These are phyloP conservation scores for Camelina laxa DNA, from an alignment of 345 rosid genomes.

Conservation along the genomic window DNA sequence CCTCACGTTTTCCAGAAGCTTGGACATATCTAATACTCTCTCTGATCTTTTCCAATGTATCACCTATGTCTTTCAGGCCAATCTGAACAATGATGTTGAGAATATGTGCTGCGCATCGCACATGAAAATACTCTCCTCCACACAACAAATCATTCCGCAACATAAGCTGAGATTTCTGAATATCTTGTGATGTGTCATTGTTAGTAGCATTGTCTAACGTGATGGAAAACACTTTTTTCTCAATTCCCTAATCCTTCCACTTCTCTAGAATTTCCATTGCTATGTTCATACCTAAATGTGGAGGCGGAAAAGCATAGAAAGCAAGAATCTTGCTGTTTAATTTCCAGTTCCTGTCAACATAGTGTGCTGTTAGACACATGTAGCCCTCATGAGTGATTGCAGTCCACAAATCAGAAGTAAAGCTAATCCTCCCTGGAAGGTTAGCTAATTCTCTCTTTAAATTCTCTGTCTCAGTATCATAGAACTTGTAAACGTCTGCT, in stretches of 20 bases:
- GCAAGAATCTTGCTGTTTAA: background rate
- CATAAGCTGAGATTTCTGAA: too few species aligned
- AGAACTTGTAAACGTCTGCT: too few species aligned
- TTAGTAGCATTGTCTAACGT: background rate
- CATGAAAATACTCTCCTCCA: too few species aligned
- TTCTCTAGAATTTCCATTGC: background rate
- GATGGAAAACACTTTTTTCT: background rate
- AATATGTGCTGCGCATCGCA: too few species aligned
- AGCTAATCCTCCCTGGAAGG: background rate
- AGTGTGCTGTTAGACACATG: background rate
- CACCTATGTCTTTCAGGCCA: too few species aligned
- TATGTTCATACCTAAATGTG: background rate
- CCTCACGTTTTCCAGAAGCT: too few species aligned
- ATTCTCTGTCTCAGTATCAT: background rate
- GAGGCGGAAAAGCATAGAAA: background rate
- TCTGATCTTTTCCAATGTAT: too few species aligned
- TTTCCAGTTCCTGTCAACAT: too few species aligned
- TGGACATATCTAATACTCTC: too few species aligned
- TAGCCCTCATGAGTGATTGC: background rate
- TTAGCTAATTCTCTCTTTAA: background rate
- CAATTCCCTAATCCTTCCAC: background rate
- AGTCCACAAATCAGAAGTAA: constrained; percentile 1
- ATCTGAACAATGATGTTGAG: too few species aligned
- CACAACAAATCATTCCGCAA: too few species aligned
- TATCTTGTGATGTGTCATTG: background rate